A percentile compares a stretch with the other conserved stretches of the same genome.
Conservation (phyloP, 2,329 filamentous ascomycete genomes). For the Pyrenophora seminiperda region DNA sequence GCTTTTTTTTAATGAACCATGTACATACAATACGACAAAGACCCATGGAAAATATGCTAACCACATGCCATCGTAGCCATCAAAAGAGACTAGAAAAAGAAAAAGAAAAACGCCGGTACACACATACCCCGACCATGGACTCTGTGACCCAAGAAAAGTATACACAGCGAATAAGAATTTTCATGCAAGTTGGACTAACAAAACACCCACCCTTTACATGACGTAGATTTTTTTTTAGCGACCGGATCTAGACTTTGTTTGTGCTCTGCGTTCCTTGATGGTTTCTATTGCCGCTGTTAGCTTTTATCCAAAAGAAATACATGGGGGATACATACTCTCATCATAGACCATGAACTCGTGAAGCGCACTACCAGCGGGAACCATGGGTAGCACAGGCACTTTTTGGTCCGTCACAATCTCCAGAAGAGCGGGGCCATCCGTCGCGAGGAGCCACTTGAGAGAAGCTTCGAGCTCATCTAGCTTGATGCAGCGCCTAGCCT, state of each 20-base stretch:
- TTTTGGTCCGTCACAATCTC: slow-evolving; percentile 90
- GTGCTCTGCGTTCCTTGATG: slow-evolving; percentile 37
- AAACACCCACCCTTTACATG: background rate
- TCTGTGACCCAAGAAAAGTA: slow-evolving; percentile 24
- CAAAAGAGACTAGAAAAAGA: too few species aligned
- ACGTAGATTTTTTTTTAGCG: slow-evolving; percentile 26
- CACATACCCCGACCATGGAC: too few species aligned
- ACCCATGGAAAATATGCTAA: too few species aligned
- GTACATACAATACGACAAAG: too few species aligned
- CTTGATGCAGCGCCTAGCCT: slow-evolving; percentile 72
- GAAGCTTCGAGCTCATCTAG: slow-evolving; percentile 77
- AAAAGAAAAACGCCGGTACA: slow-evolving; percentile 23
- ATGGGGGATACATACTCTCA: slow-evolving; percentile 61
- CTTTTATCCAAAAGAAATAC: background rate
- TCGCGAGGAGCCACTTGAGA: slow-evolving; percentile 82
- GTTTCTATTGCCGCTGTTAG: slow-evolving; percentile 24
- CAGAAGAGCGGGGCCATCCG: slow-evolving; percentile 87
- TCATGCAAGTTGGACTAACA: slow-evolving; percentile 12
- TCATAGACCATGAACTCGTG: slow-evolving; percentile 95
- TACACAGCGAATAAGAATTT: slow-evolving; percentile 23
- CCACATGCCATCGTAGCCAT: too few species aligned
- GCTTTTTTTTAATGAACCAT: too few species aligned
- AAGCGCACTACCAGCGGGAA: slow-evolving; percentile 81
- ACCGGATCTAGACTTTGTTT: slow-evolving; percentile 36
- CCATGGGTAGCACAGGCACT: slow-evolving; percentile 97